Percentiles rank a stretch among this genome's conserved stretches.
Conservation (phyloP, 1,139 yeast genomes). For the Suhomyces panamericanus region DNA sequence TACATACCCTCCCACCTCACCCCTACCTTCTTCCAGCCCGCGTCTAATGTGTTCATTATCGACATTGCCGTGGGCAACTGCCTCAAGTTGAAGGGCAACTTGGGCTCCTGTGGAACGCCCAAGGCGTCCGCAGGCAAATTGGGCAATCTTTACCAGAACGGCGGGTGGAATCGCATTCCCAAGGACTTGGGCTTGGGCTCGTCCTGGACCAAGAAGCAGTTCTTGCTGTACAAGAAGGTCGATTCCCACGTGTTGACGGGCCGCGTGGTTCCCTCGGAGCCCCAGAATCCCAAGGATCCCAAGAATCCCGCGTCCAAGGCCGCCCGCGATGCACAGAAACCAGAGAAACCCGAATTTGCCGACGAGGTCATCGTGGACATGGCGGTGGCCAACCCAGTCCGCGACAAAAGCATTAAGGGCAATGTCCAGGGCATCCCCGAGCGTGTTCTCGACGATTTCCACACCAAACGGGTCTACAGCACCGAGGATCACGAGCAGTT, state of each 20-base stretch:
- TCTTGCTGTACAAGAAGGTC: slow-evolving; percentile 35
- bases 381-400: slow-evolving; percentile 31
- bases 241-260: slow-evolving; percentile 23
- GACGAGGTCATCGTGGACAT: slow-evolving; percentile 37
- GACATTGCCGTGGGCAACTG: slow-evolving; percentile 40
- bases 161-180: slow-evolving; percentile 39
- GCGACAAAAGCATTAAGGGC: slow-evolving; percentile 34
- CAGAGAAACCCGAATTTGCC: not conserved
- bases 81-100: slow-evolving; percentile 25
- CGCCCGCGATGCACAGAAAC: slow-evolving; percentile 1
- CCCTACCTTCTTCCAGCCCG: slow-evolving; percentile 44
- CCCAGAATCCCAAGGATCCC: slow-evolving; percentile 1
- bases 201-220: slow-evolving; percentile 35
- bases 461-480: slow-evolving; percentile 27
- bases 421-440: slow-evolving; percentile 35
- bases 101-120: slow-evolving; percentile 37
- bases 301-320: slow-evolving; percentile 6
- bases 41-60: slow-evolving; percentile 37
- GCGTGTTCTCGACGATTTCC: slow-evolving; percentile 31
- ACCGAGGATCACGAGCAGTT: slow-evolving; percentile 28
- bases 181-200: slow-evolving; percentile 41
- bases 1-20: slow-evolving; percentile 33
- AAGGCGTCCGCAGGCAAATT: slow-evolving; percentile 25
- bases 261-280: slow-evolving; percentile 5
- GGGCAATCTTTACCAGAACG: slow-evolving; percentile 32